Conservation (phyloP, 169 alveolate genomes). For the Haemoproteus tartakovskyi region DNA sequence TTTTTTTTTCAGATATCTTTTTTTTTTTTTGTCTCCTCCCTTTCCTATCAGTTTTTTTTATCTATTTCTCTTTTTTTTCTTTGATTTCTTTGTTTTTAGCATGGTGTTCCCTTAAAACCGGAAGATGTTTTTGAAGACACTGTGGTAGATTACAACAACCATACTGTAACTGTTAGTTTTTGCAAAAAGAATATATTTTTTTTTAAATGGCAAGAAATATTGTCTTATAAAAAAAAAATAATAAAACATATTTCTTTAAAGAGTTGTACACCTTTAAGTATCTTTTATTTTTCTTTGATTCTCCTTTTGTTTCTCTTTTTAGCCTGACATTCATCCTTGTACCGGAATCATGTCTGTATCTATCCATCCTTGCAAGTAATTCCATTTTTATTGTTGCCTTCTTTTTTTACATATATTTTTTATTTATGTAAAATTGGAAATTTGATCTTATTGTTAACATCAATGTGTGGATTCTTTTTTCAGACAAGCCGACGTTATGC, state of each 20-base stretch:
- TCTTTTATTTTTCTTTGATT: not conserved
- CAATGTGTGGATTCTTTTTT: not conserved
- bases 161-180: slow-evolving; percentile 85
- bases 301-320: not conserved
- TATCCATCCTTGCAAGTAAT: slow-evolving; percentile 87
- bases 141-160: slow-evolving; percentile 86
- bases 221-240: not conserved
- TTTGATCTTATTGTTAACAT: not conserved
- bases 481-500: slow-evolving; percentile 52
- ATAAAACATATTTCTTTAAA: not conserved
- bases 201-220: no score
- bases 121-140: slow-evolving; percentile 88
- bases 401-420: not conserved
- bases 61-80: not conserved
- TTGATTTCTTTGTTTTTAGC: slow-evolving; percentile 13
- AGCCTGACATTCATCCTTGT: slow-evolving; percentile 84
- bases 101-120: slow-evolving; percentile 80
- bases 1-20: not conserved
- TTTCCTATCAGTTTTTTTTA: not conserved
- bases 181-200: no score
- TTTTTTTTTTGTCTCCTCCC: not conserved
- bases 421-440: not conserved
- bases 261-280: not conserved
- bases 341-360: slow-evolving; percentile 79
- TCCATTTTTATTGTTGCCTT: no score